These are phyloP conservation scores for Pichia eremophila DNA, from an alignment of 805 yeast species.

Conservation along the genomic window DNA sequence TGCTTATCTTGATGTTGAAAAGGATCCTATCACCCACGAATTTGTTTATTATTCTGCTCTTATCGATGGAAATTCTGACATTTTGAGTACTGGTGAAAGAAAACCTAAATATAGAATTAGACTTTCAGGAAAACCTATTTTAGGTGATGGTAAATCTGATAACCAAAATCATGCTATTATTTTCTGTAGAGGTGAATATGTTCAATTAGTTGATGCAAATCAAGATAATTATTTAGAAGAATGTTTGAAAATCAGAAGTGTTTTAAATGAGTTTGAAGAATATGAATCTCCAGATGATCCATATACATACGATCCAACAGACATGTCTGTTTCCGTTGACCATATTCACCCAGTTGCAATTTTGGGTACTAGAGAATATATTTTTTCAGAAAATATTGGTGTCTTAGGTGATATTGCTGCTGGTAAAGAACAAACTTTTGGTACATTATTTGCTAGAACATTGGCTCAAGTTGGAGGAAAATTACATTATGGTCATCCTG, in stretches of 20 bases:
- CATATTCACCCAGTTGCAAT: slow-evolving; percentile 58
- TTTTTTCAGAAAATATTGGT: slow-evolving; percentile 76
- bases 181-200: slow-evolving; percentile 71
- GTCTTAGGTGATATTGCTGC: slow-evolving; percentile 81
- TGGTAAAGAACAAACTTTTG: slow-evolving; percentile 82
- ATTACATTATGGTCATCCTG: slow-evolving; percentile 83
- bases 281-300: slow-evolving; percentile 19
- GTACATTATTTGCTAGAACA: slow-evolving; percentile 75
- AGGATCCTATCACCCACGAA: slow-evolving; percentile 34
- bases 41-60: slow-evolving; percentile 49
- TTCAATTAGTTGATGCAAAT: slow-evolving; percentile 75
- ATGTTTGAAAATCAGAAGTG: slow-evolving; percentile 67
- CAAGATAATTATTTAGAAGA: slow-evolving; percentile 79
- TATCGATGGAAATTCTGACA: slow-evolving; percentile 63
- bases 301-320: slow-evolving; percentile 9
- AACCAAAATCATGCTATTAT: slow-evolving; percentile 71
- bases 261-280: slow-evolving; percentile 72
- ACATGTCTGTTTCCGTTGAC: slow-evolving; percentile 9
- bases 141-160: slow-evolving; percentile 82
- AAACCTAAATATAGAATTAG: slow-evolving; percentile 54
- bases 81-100: slow-evolving; percentile 47
- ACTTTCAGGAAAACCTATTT: slow-evolving; percentile 70
- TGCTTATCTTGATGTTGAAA: slow-evolving; percentile 49
- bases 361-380: slow-evolving; percentile 76
- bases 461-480: slow-evolving; percentile 77